Evolutionary conservation across 805 yeast genomes (phyloP).

Genomic region (Metschnikowia rubicola): DNA sequence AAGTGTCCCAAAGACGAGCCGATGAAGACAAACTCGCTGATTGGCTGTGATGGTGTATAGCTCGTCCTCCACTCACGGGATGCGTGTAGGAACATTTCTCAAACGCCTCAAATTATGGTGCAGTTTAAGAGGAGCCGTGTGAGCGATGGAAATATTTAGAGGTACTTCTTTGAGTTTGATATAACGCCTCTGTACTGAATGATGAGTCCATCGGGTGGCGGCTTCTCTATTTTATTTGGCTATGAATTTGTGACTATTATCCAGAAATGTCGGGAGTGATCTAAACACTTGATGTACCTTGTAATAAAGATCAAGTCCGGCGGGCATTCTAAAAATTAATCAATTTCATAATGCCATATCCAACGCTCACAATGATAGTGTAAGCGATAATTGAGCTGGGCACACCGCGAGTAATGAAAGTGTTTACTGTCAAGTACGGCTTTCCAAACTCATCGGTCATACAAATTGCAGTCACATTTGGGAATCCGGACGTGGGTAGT

Average conservation of each 20-base stretch:
- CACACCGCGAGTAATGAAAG: conserved; percentile 86
- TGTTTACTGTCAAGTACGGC: conserved; percentile 81
- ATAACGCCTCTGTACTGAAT: too few species aligned
- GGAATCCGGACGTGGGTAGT: conserved; percentile 94
- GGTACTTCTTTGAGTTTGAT: too few species aligned
- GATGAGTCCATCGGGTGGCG: too few species aligned
- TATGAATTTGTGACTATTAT: neutral
- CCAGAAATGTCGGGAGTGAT: neutral
- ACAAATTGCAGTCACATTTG: conserved; percentile 95
- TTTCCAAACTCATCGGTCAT: conserved; percentile 90
- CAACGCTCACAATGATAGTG: conserved; percentile 68
- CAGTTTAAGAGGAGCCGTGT: too few species aligned
- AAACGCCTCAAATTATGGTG: too few species aligned
- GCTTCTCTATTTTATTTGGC: too few species aligned
- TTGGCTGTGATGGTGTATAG: too few species aligned
- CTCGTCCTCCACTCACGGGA: too few species aligned
- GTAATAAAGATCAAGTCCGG: too few species aligned
- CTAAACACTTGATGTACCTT: neutral
- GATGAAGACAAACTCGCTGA: too few species aligned
- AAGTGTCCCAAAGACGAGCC: conserved; percentile 6
- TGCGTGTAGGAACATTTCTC: too few species aligned
- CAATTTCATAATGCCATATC: conserved; percentile 64
- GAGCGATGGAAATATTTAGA: too few species aligned
- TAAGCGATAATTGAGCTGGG: conserved; percentile 81
- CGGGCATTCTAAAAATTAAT: conserved; percentile 25